Conservation (phyloP, 345 rosid species). For the Eucalyptus fibrosa region DNA sequence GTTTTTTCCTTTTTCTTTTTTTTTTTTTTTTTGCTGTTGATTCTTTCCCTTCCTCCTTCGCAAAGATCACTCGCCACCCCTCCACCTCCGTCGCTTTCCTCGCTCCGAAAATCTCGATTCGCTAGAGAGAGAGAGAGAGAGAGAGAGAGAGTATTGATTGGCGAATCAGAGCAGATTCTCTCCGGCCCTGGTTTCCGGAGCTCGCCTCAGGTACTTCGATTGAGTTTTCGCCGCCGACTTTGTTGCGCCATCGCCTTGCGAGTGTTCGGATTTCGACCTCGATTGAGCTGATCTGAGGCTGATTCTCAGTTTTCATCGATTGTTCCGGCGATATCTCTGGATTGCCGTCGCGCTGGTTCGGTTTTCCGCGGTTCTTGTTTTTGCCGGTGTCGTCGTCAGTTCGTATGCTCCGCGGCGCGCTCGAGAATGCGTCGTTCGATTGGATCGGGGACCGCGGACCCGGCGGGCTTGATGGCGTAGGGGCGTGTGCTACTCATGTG, state of each 20-base stretch:
- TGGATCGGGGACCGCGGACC: background rate
- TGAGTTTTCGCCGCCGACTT: background rate
- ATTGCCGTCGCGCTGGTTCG: background rate
- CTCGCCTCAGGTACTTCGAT: background rate
- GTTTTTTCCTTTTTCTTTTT: too few species aligned
- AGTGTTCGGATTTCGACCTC: background rate
- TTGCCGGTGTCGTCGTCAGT: background rate
- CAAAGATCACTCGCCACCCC: background rate
- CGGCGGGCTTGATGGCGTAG: constrained; percentile 3
- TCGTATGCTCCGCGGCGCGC: background rate
- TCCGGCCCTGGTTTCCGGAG: background rate
- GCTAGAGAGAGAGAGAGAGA: background rate
- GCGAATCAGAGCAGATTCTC: background rate
- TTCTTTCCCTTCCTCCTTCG: background rate
- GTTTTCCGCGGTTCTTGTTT: background rate
- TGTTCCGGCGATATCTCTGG: background rate
- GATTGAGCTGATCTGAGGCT: background rate
- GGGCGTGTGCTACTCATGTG: constrained; percentile 23
- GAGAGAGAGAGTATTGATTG: background rate
- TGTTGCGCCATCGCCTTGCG: background rate
- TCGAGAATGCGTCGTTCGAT: constrained; percentile 10
- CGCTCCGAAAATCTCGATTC: background rate
- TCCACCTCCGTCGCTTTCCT: background rate
- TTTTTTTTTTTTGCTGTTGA: background rate
- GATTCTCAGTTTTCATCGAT: background rate